Percentiles rank a stretch among this genome's conserved stretches.
phyloP scores from a whole-genome alignment of 306 rosid species.

The Leucaena leucocephala region DNA sequence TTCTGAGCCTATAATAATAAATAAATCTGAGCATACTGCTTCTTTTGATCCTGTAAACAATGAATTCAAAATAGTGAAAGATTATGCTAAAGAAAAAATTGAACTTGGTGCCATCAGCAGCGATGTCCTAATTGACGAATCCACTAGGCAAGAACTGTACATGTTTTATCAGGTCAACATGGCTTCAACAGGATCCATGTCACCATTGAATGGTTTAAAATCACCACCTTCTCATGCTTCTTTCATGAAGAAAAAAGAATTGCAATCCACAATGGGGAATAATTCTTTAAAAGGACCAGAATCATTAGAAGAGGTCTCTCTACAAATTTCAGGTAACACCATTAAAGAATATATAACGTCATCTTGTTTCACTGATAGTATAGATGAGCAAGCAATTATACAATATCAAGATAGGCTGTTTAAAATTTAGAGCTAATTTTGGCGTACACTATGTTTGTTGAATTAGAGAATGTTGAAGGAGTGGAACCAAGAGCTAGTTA shows the following conservation, averaged over 20 bases:
- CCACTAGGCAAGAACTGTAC: conserved; percentile 75
- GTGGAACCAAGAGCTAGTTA: conserved; percentile 38
- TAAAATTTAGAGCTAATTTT: conserved; percentile 34
- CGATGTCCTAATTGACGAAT: conserved; percentile 48
- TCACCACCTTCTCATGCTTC: conserved; percentile 48
- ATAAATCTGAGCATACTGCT: conserved; percentile 36
- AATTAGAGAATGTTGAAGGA: conserved; percentile 62
- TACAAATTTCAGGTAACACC: conserved; percentile 56
- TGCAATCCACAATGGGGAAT: conserved; percentile 47
- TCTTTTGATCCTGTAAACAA: conserved; percentile 37
- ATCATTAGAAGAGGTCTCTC: conserved; percentile 42
- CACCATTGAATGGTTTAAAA: conserved; percentile 46
- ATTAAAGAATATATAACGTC: conserved; percentile 30
- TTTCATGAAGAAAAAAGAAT: conserved; percentile 37
- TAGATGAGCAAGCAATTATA: conserved; percentile 24
- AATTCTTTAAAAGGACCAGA: conserved; percentile 39
- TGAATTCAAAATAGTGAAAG: conserved; percentile 38
- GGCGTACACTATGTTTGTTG: conserved; percentile 41
- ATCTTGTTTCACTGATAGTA: conserved; percentile 26
- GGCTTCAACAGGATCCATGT: conserved; percentile 34
- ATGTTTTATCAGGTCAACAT: conserved; percentile 66
- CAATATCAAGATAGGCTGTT: conserved; percentile 25
- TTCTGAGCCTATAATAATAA: conserved; percentile 43
- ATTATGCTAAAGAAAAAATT: conserved; percentile 39
- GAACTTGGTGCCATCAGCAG: conserved; percentile 43